phyloP scores from a whole-genome alignment of 202 grass and related monocot species.

The Sporobolus alterniflorus region DNA sequence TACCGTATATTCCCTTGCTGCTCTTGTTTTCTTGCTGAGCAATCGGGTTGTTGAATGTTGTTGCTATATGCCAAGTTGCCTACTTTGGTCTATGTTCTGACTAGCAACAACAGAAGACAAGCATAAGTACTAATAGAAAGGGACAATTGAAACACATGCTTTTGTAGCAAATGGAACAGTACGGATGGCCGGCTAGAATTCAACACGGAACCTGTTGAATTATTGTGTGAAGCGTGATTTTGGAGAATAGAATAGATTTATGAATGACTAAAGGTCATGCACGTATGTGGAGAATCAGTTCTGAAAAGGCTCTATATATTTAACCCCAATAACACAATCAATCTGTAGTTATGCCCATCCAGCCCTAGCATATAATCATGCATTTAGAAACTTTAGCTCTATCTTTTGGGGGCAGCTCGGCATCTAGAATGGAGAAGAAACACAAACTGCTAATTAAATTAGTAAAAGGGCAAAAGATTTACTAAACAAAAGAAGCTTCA shows the following conservation, averaged over 20 bases:
- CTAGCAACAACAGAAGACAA: slow-evolving; percentile 20
- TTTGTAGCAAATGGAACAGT: slow-evolving; percentile 36
- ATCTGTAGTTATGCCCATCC: slow-evolving; percentile 41
- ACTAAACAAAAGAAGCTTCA: slow-evolving; percentile 21
- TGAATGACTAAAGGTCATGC: slow-evolving; percentile 57
- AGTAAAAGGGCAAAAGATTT: slow-evolving; percentile 27
- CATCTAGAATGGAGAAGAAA: slow-evolving; percentile 44
- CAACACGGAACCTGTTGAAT: slow-evolving; percentile 83
- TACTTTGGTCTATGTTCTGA: slow-evolving; percentile 27
- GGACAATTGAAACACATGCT: slow-evolving; percentile 16
- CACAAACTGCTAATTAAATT: slow-evolving; percentile 5
- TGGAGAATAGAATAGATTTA: slow-evolving; percentile 74
- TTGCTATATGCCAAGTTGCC: slow-evolving; percentile 20
- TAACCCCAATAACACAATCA: slow-evolving; percentile 67
- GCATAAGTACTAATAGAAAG: slow-evolving; percentile 23
- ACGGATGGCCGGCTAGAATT: slow-evolving; percentile 48
- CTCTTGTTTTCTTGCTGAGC: slow-evolving; percentile 11
- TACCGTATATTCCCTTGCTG: slow-evolving; percentile 13
- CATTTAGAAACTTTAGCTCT: slow-evolving; percentile 50
- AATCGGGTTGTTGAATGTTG: slow-evolving; percentile 1
- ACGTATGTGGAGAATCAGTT: slow-evolving; percentile 79
- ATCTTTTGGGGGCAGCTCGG: slow-evolving; percentile 31
- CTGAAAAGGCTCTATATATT: slow-evolving; percentile 55
- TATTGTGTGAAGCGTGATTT: slow-evolving; percentile 82
- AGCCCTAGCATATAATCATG: slow-evolving; percentile 45